Evolutionary conservation across 495 filamentous ascomycete species (phyloP), one percentile per base, ranked within the genome.

Genomic region (Oidiodendron maius): DNA sequence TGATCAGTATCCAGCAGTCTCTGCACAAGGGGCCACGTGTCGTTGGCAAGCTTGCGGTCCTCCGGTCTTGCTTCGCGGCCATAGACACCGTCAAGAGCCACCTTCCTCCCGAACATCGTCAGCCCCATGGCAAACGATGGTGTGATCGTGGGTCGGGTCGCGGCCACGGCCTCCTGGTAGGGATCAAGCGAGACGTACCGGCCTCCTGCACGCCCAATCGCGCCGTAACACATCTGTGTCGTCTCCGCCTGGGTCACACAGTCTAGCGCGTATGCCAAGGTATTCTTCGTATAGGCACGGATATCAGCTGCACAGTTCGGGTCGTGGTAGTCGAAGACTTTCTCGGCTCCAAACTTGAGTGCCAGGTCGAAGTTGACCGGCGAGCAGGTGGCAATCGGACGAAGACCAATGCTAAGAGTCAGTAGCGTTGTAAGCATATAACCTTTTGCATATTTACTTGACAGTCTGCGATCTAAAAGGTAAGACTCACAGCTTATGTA

Each of bases 281-380:
- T 30, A 39, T 66, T 66, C 3, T 53, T 38, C 5, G 66, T 71
- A 40, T 63, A 58, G 1, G 43, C 47, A 1, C 54, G 52, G 41
- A 72, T 70, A 12, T 64, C 64, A 2, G 30, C 55, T 5, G 54
- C 64, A 42, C 61, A 64, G 26, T 25, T 56, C 25, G 43, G 37
- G 13, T 15, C 21, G 11, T 63, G 62, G 59, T 86, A 82, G 57
- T 86, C 80, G 37, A 81, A 76, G 1, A 70, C 75, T 17, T 67
- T 47, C 17, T 48, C 65, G 2, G 80, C 82, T 4, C 82, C 80
- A 1, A 81, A 67, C 2, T 40, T 51, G 53, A 69, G 69, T 37
- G 76, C 62, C 39, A 69, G 71, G 0, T 69, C 69, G 36, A 76
- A 71, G 57, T 84, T 84, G 51, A 69, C 68, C 1, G 63, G 59